phyloP scores from a whole-genome alignment of 2,329 filamentous ascomycete species.

The Pestalotiopsis sp. region DNA sequence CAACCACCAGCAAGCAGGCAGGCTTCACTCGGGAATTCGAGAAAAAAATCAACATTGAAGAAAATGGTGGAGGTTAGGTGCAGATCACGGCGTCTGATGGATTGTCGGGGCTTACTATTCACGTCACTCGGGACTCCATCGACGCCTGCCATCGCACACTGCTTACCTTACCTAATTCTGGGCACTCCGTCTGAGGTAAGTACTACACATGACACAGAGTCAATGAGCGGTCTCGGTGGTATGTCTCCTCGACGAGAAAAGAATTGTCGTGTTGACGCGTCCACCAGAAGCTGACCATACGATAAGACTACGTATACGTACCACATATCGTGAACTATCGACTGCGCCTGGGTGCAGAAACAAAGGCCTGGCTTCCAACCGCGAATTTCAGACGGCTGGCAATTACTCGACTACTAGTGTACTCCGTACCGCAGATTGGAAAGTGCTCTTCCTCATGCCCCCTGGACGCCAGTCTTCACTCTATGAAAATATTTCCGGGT shows the following conservation, averaged over 20 bases:
- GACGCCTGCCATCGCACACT: neutral
- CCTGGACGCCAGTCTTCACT: neutral
- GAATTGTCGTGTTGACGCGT: neutral
- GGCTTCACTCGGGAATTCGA: no score
- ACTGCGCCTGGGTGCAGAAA: neutral
- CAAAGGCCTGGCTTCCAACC: neutral
- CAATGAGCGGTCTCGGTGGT: neutral
- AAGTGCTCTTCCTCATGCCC: neutral
- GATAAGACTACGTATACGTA: neutral
- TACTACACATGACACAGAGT: neutral
- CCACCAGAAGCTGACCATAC: neutral
- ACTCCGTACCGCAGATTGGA: neutral
- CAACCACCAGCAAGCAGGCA: no score
- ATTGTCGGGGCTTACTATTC: neutral
- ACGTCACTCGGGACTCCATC: neutral
- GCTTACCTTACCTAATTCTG: no score
- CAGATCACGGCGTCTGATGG: neutral
- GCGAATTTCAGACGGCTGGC: no score
- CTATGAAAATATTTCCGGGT: neutral
- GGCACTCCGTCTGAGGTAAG: no score
- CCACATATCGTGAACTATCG: neutral
- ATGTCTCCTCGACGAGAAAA: neutral
- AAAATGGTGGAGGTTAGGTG: neutral
- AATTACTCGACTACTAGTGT: neutral
- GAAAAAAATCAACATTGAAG: neutral